Percentiles rank a stretch among this genome's conserved stretches.
phyloP scores from a whole-genome alignment of 2,329 filamentous ascomycete genomes.

The Fusarium sp. region DNA sequence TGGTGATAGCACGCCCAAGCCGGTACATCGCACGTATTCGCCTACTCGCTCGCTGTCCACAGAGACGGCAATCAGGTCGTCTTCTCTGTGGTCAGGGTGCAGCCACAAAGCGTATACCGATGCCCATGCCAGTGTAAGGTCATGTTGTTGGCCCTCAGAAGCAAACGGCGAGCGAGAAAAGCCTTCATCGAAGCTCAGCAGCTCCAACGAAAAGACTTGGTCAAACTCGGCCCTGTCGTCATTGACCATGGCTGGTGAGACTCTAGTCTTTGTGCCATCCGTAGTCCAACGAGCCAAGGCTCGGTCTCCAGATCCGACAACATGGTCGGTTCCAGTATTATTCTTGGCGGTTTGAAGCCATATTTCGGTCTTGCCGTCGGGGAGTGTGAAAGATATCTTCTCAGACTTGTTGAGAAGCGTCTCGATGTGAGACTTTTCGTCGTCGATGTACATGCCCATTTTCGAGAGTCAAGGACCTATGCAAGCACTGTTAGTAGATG shows the following conservation, averaged over 20 bases:
- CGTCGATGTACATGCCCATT: not conserved
- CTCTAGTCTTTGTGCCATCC: not conserved
- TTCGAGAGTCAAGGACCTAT: not conserved
- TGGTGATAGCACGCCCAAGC: constrained; percentile 16
- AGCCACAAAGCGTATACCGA: constrained; percentile 28
- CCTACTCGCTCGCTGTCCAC: constrained; percentile 13
- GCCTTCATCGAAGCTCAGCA: not conserved
- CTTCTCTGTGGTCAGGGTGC: constrained; percentile 15
- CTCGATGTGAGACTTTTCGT: not conserved
- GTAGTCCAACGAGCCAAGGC: constrained; percentile 15
- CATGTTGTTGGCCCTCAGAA: not conserved
- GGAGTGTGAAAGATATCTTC: constrained; percentile 5
- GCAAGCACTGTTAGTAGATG: not conserved
- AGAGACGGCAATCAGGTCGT: constrained; percentile 17
- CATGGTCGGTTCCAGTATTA: not conserved
- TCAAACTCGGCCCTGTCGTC: constrained; percentile 16
- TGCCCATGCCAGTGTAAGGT: constrained; percentile 15
- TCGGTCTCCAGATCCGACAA: constrained; percentile 2
- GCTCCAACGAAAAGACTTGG: not conserved
- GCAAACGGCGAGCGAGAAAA: not conserved
- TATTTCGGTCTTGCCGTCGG: constrained; percentile 18
- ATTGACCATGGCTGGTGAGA: constrained; percentile 27
- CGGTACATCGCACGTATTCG: constrained; percentile 20
- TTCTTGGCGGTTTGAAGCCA: constrained; percentile 9
- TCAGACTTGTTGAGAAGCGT: not conserved